Evolutionary conservation across 2,329 filamentous ascomycete genomes (phyloP).

Genomic region (Dichotomopilus funicola): DNA sequence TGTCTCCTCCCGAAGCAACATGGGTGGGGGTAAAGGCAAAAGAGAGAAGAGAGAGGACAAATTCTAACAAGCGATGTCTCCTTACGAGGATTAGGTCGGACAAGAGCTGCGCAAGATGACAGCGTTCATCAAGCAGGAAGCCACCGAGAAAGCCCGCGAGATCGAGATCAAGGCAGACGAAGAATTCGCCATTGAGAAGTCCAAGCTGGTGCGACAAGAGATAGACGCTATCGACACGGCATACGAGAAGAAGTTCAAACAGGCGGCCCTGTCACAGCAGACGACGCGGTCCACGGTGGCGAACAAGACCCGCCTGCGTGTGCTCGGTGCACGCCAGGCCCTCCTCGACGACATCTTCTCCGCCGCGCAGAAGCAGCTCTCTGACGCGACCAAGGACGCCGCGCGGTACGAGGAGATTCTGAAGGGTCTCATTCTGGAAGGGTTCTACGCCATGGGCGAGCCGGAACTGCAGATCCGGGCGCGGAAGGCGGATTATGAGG

Average conservation of each 20-base stretch:
- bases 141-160: conserved; percentile 91
- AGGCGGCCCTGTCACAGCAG: conserved; percentile 96
- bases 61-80: conserved; percentile 13
- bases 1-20: no score
- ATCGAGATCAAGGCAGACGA: conserved; percentile 98
- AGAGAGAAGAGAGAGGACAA: neutral
- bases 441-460: conserved; percentile 83
- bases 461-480: conserved; percentile 66
- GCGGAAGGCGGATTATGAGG: conserved; percentile 70
- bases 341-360: conserved; percentile 88
- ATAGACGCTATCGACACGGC: conserved; percentile 83
- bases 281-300: conserved; percentile 93
- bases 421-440: conserved; percentile 79
- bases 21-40: no score
- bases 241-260: conserved; percentile 99
- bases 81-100: conserved; percentile 61
- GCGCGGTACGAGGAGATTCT: conserved; percentile 68
- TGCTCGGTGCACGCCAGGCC: conserved; percentile 82
- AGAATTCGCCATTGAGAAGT: conserved; percentile 98
- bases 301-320: conserved; percentile 90
- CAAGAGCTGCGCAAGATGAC: conserved; percentile 99
- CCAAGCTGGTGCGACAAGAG: conserved; percentile 94
- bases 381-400: conserved; percentile 58
- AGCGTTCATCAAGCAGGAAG: conserved; percentile 98
- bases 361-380: conserved; percentile 65